Conservation (phyloP, 805 yeast genomes). For the Ogataea pignaliae region DNA sequence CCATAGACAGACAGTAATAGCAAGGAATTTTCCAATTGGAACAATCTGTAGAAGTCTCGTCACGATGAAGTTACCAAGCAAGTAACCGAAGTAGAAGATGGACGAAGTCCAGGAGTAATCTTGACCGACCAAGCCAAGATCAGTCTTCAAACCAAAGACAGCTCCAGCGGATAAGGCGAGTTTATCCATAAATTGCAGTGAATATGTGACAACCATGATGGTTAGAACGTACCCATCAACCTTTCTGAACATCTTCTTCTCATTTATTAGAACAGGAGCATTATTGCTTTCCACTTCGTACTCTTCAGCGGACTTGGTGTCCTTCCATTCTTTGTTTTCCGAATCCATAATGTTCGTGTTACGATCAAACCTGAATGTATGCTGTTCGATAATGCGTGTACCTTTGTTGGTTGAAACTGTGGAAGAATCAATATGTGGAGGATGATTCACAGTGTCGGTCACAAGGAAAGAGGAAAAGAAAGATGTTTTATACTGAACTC, state of each 20-base stretch:
- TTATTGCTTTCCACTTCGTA: conserved; percentile 3
- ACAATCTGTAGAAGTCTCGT: conserved; percentile 46
- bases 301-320: not conserved
- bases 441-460: too few species aligned
- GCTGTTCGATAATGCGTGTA: too few species aligned
- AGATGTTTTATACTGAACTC: too few species aligned
- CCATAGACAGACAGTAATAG: conserved; percentile 53
- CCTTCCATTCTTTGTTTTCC: too few species aligned
- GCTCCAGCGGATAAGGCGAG: conserved; percentile 48
- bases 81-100: conserved; percentile 50
- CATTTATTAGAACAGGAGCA: conserved; percentile 11
- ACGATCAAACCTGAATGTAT: too few species aligned
- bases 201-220: conserved; percentile 44
- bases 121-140: conserved; percentile 43
- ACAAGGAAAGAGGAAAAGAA: too few species aligned
- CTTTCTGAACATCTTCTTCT: conserved; percentile 29
- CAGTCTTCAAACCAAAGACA: conserved; percentile 49
- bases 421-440: too few species aligned
- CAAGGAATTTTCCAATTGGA: conserved; percentile 50
- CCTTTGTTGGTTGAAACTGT: too few species aligned
- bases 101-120: conserved; percentile 33
- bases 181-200: conserved; percentile 53
- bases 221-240: conserved; percentile 48
- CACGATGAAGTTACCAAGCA: conserved; percentile 51
- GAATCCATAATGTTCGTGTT: too few species aligned